Evolutionary conservation across 768 basidiomycete genomes (phyloP), one percentile per base, ranked within the genome.

Genomic region (Amanita exitialis): DNA sequence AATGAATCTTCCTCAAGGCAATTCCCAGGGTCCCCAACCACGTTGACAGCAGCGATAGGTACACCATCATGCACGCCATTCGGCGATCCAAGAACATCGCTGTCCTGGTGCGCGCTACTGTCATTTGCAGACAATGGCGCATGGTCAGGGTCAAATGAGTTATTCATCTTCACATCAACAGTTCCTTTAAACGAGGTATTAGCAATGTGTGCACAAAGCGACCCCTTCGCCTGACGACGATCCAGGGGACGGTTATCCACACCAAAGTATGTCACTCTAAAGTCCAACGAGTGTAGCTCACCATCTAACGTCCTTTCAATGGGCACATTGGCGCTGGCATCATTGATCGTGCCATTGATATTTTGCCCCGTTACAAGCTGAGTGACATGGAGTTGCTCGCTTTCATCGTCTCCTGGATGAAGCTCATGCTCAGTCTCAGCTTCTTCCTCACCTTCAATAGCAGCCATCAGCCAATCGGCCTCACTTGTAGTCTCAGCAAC

Each of bases 381-480:
- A 61, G 69, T 74, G 55, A 73, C 70, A 61, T 72, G 69, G 49
- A 73, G 62, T 51, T 67, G 68, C 37, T 72, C 68, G 48, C 64
- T 66, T 53, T 76, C 79, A 49, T 69, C 70, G 45, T 72, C 74
- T 54, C 65, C 64, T 55, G 57, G 62, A 52, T 72, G 71, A 61
- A 69, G 66, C 54, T 69, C 67, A 52, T 58, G 60, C n/a, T 62
- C 69, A n/a, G 66, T 61, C 49, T 70, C 72, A n/a, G 62, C 75
- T 53, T 79, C 83, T 51, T 70, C 80, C 59, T 81, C 82, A 58
- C 78, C 82, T 62, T 82, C 83, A 58, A 90, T 90, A 47, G 88
- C 87, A 62, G 86, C 88, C 88, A 90, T 90, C 38, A 90, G 72
- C 88, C 88, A 90, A 66, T 90, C 88, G 48, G 74, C 82, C 64